These are phyloP conservation scores for Yamadazyma conglobata DNA, from an alignment of 1,139 yeast species.

Conservation along the genomic window DNA sequence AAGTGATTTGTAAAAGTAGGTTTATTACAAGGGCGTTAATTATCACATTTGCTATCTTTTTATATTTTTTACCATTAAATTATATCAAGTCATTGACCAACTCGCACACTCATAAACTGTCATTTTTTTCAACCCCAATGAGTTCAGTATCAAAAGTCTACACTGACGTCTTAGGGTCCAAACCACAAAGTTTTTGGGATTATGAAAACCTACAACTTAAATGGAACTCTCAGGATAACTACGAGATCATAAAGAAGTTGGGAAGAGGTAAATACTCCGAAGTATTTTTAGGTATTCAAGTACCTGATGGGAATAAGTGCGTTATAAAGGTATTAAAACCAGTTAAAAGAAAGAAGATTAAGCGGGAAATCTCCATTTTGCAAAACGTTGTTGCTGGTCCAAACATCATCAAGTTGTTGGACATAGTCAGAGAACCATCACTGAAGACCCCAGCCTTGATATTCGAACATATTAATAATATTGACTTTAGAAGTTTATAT, in stretches of 20 bases:
- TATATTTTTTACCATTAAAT: neutral
- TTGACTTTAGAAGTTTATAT: conserved; percentile 85
- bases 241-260: conserved; percentile 43
- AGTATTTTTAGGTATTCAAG: conserved; percentile 40
- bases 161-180: conserved; percentile 40
- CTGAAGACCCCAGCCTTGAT: conserved; percentile 92
- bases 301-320: conserved; percentile 40
- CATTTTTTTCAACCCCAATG: conserved; percentile 8
- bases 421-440: conserved; percentile 85
- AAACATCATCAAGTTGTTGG: conserved; percentile 75
- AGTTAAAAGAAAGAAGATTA: conserved; percentile 92
- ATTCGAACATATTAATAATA: conserved; percentile 86
- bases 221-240: conserved; percentile 48
- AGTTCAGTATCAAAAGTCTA: conserved; percentile 40
- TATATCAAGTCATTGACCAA: neutral
- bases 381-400: conserved; percentile 87
- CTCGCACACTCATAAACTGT: too few species aligned
- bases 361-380: conserved; percentile 88
- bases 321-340: conserved; percentile 97
- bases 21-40: too few species aligned
- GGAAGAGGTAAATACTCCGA: conserved; percentile 51
- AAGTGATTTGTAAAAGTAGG: too few species aligned
- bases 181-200: conserved; percentile 48
- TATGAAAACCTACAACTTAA: conserved; percentile 43
- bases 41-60: neutral